These are phyloP conservation scores for Tuber calosporum DNA, from an alignment of 495 filamentous ascomycete genomes.

Conservation along the genomic window DNA sequence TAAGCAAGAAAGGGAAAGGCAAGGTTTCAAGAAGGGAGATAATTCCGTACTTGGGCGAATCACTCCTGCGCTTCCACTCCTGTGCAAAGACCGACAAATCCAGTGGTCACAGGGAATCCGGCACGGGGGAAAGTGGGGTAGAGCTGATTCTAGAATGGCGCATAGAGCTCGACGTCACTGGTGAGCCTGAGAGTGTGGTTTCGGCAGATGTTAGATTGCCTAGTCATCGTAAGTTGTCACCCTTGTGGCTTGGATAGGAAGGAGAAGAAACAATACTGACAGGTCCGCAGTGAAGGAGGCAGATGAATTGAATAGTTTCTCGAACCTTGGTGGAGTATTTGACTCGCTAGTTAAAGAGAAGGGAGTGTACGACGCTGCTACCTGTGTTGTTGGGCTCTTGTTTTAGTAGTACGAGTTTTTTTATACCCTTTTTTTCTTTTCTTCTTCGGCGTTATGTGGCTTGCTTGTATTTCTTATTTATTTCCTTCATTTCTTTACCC, in stretches of 20 bases:
- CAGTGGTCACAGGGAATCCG: neutral
- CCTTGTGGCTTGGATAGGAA: neutral
- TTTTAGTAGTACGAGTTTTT: conserved; percentile 17
- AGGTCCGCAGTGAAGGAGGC: conserved; percentile 14
- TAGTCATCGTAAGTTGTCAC: conserved; percentile 32
- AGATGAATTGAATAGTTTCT: conserved; percentile 17
- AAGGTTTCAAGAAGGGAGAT: conserved; percentile 16
- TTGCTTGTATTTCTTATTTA: neutral
- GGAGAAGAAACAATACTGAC: neutral
- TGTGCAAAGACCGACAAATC: neutral
- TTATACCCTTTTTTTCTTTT: neutral
- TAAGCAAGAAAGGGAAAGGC: neutral
- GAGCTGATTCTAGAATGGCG: conserved; percentile 31
- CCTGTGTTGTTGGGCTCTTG: conserved; percentile 24
- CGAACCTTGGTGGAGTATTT: conserved; percentile 22
- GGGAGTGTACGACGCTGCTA: conserved; percentile 23
- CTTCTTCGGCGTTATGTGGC: neutral
- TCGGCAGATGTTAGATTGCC: conserved; percentile 30
- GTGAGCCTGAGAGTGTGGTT: conserved; percentile 30
- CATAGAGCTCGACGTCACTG: conserved; percentile 18
- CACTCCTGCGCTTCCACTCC: conserved; percentile 14
- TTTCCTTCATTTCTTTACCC: too few species aligned
- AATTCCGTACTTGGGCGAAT: conserved; percentile 19
- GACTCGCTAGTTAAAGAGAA: conserved; percentile 13
- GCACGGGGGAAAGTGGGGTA: neutral